Evolutionary conservation across 345 rosid genomes (phyloP).

Genomic region (Corchorus olitorius): DNA sequence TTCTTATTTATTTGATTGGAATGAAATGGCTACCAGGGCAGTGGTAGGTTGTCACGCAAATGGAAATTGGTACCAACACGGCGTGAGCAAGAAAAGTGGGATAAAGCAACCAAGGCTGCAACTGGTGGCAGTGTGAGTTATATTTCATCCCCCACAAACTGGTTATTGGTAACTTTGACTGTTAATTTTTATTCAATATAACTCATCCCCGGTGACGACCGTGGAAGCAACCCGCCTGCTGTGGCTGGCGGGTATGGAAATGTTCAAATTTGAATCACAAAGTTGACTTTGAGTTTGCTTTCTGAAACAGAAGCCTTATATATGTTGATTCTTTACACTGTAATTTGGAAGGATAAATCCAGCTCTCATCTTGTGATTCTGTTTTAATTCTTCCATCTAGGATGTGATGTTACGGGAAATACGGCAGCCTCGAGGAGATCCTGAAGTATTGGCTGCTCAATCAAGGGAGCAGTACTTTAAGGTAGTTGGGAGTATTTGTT

Average conservation of each 20-base stretch:
- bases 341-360: constrained; percentile 8
- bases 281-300: background rate
- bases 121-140: constrained; percentile 81
- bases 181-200: background rate
- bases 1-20: background rate
- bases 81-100: constrained; percentile 95
- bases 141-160: constrained; percentile 2
- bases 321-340: constrained; percentile 5
- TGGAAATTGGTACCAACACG: constrained; percentile 83
- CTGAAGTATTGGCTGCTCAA: constrained; percentile 71
- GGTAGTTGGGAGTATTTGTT: constrained; percentile 41
- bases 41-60: constrained; percentile 31
- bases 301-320: background rate
- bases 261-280: background rate
- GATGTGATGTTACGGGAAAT: constrained; percentile 69
- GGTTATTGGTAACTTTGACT: background rate
- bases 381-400: constrained; percentile 36
- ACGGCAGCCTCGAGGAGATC: constrained; percentile 73
- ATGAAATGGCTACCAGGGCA: constrained; percentile 35
- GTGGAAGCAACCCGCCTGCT: too few species aligned
- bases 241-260: too few species aligned
- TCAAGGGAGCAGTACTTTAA: constrained; percentile 73
- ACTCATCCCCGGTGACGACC: background rate
- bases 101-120: constrained; percentile 83
- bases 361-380: constrained; percentile 22